These are phyloP conservation scores for Chytridium lagenaria DNA, from an alignment of 371 early-diverging fungal species.

Conservation along the genomic window DNA sequence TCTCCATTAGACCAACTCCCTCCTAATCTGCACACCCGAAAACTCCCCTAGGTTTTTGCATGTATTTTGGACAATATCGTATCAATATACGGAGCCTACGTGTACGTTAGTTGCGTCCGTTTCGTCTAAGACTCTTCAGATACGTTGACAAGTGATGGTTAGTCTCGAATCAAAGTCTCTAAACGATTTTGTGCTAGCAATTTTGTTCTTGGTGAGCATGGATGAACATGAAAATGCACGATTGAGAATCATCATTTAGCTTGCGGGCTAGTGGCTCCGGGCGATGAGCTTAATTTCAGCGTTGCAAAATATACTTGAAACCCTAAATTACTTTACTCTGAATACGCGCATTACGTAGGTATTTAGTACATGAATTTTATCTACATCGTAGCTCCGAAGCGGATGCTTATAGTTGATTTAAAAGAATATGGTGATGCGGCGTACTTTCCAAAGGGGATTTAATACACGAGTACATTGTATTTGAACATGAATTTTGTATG, in stretches of 20 bases:
- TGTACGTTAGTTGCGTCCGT: conserved; percentile 11
- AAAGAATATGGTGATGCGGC: conserved; percentile 11
- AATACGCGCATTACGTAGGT: conserved; percentile 29
- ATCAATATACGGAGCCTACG: conserved; percentile 47
- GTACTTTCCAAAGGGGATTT: conserved; percentile 26
- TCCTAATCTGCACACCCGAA: background rate
- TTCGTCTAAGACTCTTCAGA: background rate
- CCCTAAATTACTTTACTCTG: conserved; percentile 20
- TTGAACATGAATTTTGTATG: background rate
- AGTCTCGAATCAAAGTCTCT: conserved; percentile 36
- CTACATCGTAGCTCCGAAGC: too few species aligned
- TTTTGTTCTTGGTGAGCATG: conserved; percentile 34
- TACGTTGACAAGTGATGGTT: conserved; percentile 46
- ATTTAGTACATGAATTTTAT: too few species aligned
- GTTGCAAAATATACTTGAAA: background rate
- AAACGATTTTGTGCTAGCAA: conserved; percentile 37
- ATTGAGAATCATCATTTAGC: conserved; percentile 4
- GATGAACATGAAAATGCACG: conserved; percentile 27
- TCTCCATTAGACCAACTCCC: conserved; percentile 12
- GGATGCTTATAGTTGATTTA: too few species aligned
- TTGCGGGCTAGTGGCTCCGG: background rate
- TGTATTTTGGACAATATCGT: conserved; percentile 43
- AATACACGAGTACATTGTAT: background rate
- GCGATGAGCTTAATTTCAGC: background rate
- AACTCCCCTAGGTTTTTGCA: conserved; percentile 45